These are phyloP conservation scores for Magnusiomyces suaveolens DNA, from an alignment of 1,139 yeast genomes.

Conservation along the genomic window DNA sequence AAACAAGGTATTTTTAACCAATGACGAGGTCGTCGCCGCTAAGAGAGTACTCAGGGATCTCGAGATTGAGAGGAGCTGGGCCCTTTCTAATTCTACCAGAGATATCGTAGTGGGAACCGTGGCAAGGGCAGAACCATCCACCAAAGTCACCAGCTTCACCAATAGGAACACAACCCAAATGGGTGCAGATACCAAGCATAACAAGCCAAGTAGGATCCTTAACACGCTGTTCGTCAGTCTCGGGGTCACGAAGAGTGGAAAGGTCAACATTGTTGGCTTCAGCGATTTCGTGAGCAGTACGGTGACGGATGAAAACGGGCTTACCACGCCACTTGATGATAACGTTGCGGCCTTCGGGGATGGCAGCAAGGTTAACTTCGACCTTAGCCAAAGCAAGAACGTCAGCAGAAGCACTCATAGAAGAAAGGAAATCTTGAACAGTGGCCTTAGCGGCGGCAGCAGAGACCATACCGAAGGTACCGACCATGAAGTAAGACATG, in stretches of 20 bases:
- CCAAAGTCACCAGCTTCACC: conserved; percentile 99
- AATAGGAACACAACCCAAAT: conserved; percentile 99
- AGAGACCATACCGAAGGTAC: conserved; percentile 84
- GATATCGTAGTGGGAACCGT: conserved; percentile 99
- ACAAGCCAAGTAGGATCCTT: conserved; percentile 96
- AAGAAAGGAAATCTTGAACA: conserved; percentile 85
- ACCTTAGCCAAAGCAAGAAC: conserved; percentile 99
- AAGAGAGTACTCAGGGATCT: conserved; percentile 86
- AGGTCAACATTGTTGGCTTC: conserved; percentile 86
- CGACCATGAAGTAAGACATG: conserved; percentile 94
- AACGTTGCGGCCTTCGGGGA: conserved; percentile 97
- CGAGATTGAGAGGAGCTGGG: conserved; percentile 98
- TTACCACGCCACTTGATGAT: conserved; percentile 99
- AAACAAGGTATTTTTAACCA: conserved; percentile 39
- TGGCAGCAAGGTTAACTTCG: conserved; percentile 87
- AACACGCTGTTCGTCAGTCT: conserved; percentile 87
- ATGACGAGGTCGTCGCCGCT: conserved; percentile 68
- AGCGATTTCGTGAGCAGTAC: conserved; percentile 85
- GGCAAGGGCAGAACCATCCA: conserved; percentile 99
- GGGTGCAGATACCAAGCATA: conserved; percentile 99
- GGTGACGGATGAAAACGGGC: conserved; percentile 98
- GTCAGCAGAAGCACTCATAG: conserved; percentile 98
- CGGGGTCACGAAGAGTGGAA: conserved; percentile 80
- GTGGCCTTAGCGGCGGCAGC: conserved; percentile 98
- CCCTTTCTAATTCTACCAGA: conserved; percentile 99